Base-by-base conservation (phyloP, 176 grass and related monocot genomes). In the Avena insularis region DNA sequence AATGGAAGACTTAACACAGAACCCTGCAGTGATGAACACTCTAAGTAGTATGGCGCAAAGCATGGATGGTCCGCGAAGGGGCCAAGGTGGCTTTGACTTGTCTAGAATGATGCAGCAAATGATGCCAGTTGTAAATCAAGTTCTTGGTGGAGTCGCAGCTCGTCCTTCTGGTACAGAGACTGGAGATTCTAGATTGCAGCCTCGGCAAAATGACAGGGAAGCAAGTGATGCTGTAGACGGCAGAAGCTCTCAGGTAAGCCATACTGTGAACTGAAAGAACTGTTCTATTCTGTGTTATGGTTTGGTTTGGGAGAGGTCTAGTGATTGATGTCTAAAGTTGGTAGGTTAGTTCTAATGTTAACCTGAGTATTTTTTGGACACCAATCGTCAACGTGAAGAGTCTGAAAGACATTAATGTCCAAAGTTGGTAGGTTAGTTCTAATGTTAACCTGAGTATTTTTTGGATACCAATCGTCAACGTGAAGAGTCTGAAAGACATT, bases 81-180 rank as follows among this genome's bases (percentile, higher is more conserved):
- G 89, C 12, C 87, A 88, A 86, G 85, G 90, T 91, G 90, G 93
- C 29, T 73, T 98, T 47, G 92, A 90, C 81, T 84, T 98, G 77
- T 94, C 97, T 69, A 91, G 93, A 84, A 94, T 98, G 93, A 89
- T 96, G 82, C 94, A 96, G 49, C 90, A 98, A 85, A 91, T 98
- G 92, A 91, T 98, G 97, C 94, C 97, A 5, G 80, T 96, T 84
- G 92, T 98, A 65, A 92, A 92, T 3, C 94, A 95, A 88, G 94
- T 88, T 86, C 75, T 98, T 88, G 92, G 90, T 17, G 85, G 91
- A 67, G 85, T 76, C 3, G 77, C 84, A 59, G 73, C 82, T 45
- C 59, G 1, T 53, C 55, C 77, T 65, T 76, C 33, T 58, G 78
- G 77, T 49, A 79, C 86, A 70, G 87, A 80, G 79, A 79, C 38